Conservation (phyloP, 441 rosid species). For the Corymbia citriodora region DNA sequence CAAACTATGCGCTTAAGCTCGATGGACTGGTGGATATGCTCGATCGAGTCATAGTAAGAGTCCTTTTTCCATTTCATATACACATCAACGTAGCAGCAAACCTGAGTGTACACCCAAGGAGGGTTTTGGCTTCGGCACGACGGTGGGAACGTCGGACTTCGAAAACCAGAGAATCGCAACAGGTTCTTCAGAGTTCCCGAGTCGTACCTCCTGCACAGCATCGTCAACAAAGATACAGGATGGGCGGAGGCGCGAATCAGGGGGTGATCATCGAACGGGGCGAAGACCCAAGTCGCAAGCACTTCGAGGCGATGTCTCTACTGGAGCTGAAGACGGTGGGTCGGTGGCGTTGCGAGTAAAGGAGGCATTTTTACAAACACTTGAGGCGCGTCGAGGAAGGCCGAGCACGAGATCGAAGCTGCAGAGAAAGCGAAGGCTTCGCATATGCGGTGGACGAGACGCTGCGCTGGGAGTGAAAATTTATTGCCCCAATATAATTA, state of each 20-base stretch:
- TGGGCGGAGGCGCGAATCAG: not conserved
- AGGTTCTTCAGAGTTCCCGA: slow-evolving; percentile 18
- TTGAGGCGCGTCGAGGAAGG: not conserved
- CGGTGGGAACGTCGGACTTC: slow-evolving; percentile 7
- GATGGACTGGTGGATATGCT: slow-evolving; percentile 53
- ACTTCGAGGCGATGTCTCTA: not conserved
- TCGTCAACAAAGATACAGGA: not conserved
- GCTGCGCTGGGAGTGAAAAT: fast-evolving
- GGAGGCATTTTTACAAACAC: not conserved
- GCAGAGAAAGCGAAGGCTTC: not conserved
- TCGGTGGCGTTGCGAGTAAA: not conserved
- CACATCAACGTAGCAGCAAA: slow-evolving; percentile 54
- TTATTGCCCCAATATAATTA: not conserved
- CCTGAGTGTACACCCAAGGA: slow-evolving; percentile 22
- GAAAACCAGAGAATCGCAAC: not conserved
- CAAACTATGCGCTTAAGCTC: slow-evolving; percentile 60
- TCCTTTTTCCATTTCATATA: slow-evolving; percentile 93
- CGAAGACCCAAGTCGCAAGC: not conserved
- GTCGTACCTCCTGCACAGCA: slow-evolving; percentile 25
- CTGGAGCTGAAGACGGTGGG: not conserved
- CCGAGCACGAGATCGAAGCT: not conserved
- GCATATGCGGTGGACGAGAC: not conserved
- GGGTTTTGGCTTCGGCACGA: not conserved
- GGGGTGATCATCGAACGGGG: not conserved
- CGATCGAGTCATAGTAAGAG: slow-evolving; percentile 50